A percentile compares a stretch with the other conserved stretches of the same genome.
phyloP scores from a whole-genome alignment of 2,329 filamentous ascomycete species.

The Cadophora malorum region DNA sequence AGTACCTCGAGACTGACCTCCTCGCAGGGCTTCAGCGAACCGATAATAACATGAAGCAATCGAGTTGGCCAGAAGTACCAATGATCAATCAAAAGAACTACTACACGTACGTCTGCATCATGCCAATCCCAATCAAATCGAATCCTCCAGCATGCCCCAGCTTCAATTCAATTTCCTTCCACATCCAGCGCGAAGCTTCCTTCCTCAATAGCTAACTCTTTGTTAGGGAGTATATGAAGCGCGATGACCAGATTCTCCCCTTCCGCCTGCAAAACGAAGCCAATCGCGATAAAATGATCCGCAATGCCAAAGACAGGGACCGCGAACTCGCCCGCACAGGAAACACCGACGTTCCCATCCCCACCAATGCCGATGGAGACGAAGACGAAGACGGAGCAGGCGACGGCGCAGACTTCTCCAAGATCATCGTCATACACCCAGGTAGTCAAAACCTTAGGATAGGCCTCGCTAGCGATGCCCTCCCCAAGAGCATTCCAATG shows the following conservation, averaged over 20 bases:
- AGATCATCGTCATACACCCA: slow-evolving; percentile 92
- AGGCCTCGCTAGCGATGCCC: slow-evolving; percentile 91
- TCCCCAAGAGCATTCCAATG: slow-evolving; percentile 95
- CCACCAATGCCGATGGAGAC: slow-evolving; percentile 60
- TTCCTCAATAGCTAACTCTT: slow-evolving; percentile 20
- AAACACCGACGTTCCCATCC: slow-evolving; percentile 67
- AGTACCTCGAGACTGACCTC: slow-evolving; percentile 26
- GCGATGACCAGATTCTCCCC: slow-evolving; percentile 94
- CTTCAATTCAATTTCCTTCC: not conserved
- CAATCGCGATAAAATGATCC: slow-evolving; percentile 80
- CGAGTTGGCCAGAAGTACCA: slow-evolving; percentile 88
- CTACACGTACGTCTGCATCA: slow-evolving; percentile 74
- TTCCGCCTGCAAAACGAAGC: slow-evolving; percentile 89
- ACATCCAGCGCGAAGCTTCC: slow-evolving; percentile 7
- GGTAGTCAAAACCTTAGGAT: slow-evolving; percentile 96
- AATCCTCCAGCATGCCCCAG: not conserved
- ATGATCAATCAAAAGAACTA: slow-evolving; percentile 99
- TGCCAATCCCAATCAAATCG: not conserved
- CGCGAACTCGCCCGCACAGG: slow-evolving; percentile 79
- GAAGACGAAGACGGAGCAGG: slow-evolving; percentile 61
- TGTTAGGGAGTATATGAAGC: slow-evolving; percentile 91
- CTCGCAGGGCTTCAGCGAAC: slow-evolving; percentile 85
- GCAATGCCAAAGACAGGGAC: slow-evolving; percentile 86
- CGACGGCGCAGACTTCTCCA: slow-evolving; percentile 76
- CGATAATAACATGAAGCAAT: slow-evolving; percentile 97